Evolutionary conservation across 805 yeast genomes (phyloP), one percentile per base, ranked within the genome.

Genomic region (Ogataea zsoltii): DNA sequence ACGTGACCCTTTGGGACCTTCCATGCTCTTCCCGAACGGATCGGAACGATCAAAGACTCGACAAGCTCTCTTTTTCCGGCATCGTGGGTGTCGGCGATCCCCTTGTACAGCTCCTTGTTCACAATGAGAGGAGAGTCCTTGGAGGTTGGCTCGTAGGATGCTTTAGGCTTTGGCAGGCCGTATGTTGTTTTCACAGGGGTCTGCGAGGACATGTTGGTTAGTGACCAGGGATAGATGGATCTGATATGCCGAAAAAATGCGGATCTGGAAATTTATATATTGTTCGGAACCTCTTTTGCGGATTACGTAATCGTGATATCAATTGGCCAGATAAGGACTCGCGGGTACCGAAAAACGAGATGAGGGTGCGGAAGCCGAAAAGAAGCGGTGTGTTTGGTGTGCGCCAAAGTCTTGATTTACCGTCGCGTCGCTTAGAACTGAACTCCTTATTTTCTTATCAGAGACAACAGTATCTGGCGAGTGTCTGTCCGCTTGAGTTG

Each of bases 21-120:
- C 69, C 83, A 79, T 0, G 86, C 84, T 38, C 74, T 68, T 3
- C 83, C 88, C 2, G 82, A 69, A 51, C 86, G 66, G 31, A 81
- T 79, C 17, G 77, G 74, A 46, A 80, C 72, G 4, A 64, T 57
- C 46, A 76, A 67, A 7, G 65, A 58, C 33, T 75, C 70, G 17
- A 71, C 67, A 38, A 72, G 57, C 21, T 75, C 69, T 50, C 79
- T 71, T 14, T 68, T 59, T 4, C 76, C 72, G 2, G 60, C 50
- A 4, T 50, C 53, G 9, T 57, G 63, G 1, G 66, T 58, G 2
- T 38, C 46, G 34, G 77, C 77, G 38, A 80, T 72, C 7, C 61
- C 53, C 35, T 66, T 62, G 58, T 81, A 80, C 30, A 80, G 62
- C 11, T 62, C 62, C 44, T 71, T 68, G 63, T 81, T 69, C 9